Conservation (phyloP, 306 rosid genomes). For the Hippophae gyantsensis region DNA sequence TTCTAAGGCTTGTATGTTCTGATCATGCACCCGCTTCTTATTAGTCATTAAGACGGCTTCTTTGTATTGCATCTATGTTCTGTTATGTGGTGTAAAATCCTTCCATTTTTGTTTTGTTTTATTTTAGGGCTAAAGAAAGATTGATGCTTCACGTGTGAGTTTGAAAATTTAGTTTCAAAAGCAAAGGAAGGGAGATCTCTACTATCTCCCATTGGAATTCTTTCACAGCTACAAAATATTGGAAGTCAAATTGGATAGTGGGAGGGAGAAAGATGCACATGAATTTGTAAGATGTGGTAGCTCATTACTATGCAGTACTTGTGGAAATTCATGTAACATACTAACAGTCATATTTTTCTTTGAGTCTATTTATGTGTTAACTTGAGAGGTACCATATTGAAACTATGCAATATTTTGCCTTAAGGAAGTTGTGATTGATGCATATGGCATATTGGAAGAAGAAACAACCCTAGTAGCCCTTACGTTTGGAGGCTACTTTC, state of each 20-base stretch:
- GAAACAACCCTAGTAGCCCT: slow-evolving; percentile 76
- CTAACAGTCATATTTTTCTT: neutral
- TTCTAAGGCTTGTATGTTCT: slow-evolving; percentile 66
- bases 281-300: slow-evolving; percentile 71
- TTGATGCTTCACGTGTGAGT: slow-evolving; percentile 84
- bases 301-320: slow-evolving; percentile 6
- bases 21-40: slow-evolving; percentile 1
- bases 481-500: slow-evolving; percentile 92
- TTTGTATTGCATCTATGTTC: slow-evolving; percentile 5
- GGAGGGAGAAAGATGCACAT: slow-evolving; percentile 96
- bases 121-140: slow-evolving; percentile 58
- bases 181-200: slow-evolving; percentile 60
- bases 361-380: slow-evolving; percentile 4
- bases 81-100: slow-evolving; percentile 13
- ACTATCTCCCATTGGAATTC: slow-evolving; percentile 59
- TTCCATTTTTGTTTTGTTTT: slow-evolving; percentile 4
- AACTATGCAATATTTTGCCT: slow-evolving; percentile 83
- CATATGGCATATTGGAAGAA: slow-evolving; percentile 49
- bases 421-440: slow-evolving; percentile 46
- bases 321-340: neutral
- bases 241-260: slow-evolving; percentile 85
- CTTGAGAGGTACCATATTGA: slow-evolving; percentile 68
- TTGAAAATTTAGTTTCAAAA: slow-evolving; percentile 64
- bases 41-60: slow-evolving; percentile 1
- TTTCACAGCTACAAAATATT: slow-evolving; percentile 59